Base-by-base conservation (phyloP, 2,329 filamentous ascomycete species). In the Aspergillus sp. region DNA sequence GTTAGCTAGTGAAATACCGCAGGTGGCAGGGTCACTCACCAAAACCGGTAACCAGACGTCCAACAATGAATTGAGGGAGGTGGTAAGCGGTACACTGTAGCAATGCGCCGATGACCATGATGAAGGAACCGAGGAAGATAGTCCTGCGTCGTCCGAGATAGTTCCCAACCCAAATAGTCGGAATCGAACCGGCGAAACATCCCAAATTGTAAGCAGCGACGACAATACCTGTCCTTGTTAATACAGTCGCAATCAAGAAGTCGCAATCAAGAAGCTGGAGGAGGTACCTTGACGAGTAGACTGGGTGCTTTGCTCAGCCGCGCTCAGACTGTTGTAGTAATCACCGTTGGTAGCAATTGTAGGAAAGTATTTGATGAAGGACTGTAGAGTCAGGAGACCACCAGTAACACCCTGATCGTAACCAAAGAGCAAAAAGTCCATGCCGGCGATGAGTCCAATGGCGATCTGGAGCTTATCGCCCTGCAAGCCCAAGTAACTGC, bases 121-220 rank as follows among this genome's bases (percentile, higher is more conserved):
- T 79, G 15, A 73, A 62, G 3, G 75, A 80, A 4, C 79, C 80
- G 9, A 76, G 52, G 64, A 82, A 80, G 58, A 82, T 82, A 5
- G 80, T 79, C 61, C 75, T 76, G 46, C 78, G 76, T 24, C 82
- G 78, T 33, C 82, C 82, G 14, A 83, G 77, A 15, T 72, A 70
- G 54, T 85, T 79, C 48, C 81, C 82, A 19, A 79, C 62, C 70
- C 79, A 80, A 58, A 82, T 82, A 46, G 79, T 82, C 11, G 75
- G 67, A 40, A 82, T 72, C 2, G 80, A 79, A 27, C 80, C 80
- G 21, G 73, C 73, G 65, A 83, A 81, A 67, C 80, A 82, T 19
- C 80, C 79, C n/a, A 80, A 52, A 55, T 79, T 80, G 64, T 80
- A 80, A 8, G 73, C 70, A 23, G 77, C 76, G 17, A 76, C 72